phyloP scores from a whole-genome alignment of 306 rosid species.

The Myrica gale region DNA sequence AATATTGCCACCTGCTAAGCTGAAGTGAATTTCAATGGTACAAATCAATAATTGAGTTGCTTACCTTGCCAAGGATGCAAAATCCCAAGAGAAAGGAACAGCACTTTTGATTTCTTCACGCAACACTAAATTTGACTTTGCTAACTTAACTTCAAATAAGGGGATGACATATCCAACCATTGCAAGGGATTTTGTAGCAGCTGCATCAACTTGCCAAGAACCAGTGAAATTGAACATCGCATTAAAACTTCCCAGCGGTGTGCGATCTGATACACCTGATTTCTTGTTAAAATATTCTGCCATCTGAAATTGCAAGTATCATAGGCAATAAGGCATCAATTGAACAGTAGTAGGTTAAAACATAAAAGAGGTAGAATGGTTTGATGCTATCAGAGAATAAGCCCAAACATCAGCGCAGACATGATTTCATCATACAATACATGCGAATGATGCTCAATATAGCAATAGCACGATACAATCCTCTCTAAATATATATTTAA shows the following conservation, averaged over 20 bases:
- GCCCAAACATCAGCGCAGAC: background rate
- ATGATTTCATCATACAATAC: background rate
- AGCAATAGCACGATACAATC: background rate
- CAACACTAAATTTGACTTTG: constrained; percentile 51
- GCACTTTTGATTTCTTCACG: constrained; percentile 71
- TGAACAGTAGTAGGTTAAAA: background rate
- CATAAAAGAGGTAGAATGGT: constrained; percentile 8
- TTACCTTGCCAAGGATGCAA: constrained; percentile 88
- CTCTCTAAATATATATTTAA: background rate
- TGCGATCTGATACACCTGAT: constrained; percentile 51
- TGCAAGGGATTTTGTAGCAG: constrained; percentile 87
- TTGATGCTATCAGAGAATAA: constrained; percentile 17
- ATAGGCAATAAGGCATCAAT: constrained; percentile 31
- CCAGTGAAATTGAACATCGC: constrained; percentile 94
- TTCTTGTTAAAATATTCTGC: constrained; percentile 69
- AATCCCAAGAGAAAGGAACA: constrained; percentile 95
- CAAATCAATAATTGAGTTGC: constrained; percentile 11
- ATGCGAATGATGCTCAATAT: background rate
- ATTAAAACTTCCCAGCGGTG: constrained; percentile 92
- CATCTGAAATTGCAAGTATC: constrained; percentile 65
- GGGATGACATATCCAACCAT: constrained; percentile 83
- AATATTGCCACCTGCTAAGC: background rate
- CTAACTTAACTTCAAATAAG: constrained; percentile 55
- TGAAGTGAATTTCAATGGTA: background rate
- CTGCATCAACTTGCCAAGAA: constrained; percentile 75